These are phyloP conservation scores for Pseudotulostoma volvatum DNA, from an alignment of 495 filamentous ascomycete species.

Conservation along the genomic window DNA sequence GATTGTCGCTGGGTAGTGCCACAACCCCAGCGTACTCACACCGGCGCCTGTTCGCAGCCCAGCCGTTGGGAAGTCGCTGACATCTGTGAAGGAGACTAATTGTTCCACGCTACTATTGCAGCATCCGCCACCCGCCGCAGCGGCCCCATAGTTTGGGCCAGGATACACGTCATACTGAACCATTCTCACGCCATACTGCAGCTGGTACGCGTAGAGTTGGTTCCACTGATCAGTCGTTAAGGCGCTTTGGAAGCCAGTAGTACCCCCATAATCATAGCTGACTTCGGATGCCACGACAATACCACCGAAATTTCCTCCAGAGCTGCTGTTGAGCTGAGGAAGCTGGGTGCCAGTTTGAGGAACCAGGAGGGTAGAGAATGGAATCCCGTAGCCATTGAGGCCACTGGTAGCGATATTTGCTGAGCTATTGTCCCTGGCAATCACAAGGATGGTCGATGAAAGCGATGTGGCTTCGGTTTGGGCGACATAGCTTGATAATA, in stretches of 20 bases:
- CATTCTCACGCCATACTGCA: slow-evolving; percentile 41
- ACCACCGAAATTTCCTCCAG: slow-evolving; percentile 38
- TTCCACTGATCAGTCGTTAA: slow-evolving; percentile 41
- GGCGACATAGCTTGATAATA: background rate
- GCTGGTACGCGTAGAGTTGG: slow-evolving; percentile 39
- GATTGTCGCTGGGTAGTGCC: slow-evolving; percentile 41
- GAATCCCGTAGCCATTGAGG: slow-evolving; percentile 45
- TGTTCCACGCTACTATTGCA: slow-evolving; percentile 35
- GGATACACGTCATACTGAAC: slow-evolving; percentile 47
- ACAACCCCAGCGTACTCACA: slow-evolving; percentile 37
- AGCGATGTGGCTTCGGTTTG: background rate
- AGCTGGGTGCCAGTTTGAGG: slow-evolving; percentile 34
- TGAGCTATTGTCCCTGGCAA: slow-evolving; percentile 34
- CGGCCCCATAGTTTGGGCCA: slow-evolving; percentile 29
- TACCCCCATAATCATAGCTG: slow-evolving; percentile 33
- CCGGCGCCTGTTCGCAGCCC: slow-evolving; percentile 29
- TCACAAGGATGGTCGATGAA: slow-evolving; percentile 34
- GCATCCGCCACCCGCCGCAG: slow-evolving; percentile 22
- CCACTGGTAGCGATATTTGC: slow-evolving; percentile 33
- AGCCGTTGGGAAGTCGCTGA: slow-evolving; percentile 31
- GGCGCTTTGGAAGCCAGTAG: slow-evolving; percentile 31
- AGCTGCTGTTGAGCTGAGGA: slow-evolving; percentile 31
- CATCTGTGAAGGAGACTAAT: slow-evolving; percentile 31
- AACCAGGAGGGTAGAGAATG: slow-evolving; percentile 38
- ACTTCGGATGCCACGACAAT: slow-evolving; percentile 41